Conservation (phyloP, 768 basidiomycete species). For the Hypsizygus marmoreus region DNA sequence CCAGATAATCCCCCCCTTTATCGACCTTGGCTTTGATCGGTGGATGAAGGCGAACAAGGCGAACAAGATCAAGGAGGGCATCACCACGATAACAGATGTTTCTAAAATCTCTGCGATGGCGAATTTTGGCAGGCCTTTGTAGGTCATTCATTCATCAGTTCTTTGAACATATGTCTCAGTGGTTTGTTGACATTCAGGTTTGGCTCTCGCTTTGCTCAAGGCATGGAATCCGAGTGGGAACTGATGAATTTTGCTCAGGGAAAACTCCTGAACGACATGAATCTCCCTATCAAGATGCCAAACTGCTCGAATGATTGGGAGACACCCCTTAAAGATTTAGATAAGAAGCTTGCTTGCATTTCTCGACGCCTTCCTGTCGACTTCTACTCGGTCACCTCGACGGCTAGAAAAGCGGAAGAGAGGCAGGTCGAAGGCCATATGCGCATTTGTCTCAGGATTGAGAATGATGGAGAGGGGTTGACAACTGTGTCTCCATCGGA, state of each 20-base stretch:
- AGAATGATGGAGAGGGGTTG: constrained; percentile 14
- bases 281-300: constrained; percentile 6
- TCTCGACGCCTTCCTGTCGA: constrained; percentile 27
- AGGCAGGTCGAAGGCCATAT: constrained; percentile 32
- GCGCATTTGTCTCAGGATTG: constrained; percentile 28
- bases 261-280: constrained; percentile 16
- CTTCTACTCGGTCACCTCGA: constrained; percentile 24
- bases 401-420: constrained; percentile 16
- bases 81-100: too few species aligned
- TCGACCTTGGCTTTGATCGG: constrained; percentile 25
- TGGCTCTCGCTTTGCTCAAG: neutral
- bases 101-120: constrained; percentile 16
- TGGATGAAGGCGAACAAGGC: constrained; percentile 7
- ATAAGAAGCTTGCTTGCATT: constrained; percentile 22
- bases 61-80: constrained; percentile 17
- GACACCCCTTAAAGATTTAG: neutral
- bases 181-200: constrained; percentile 1
- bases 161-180: neutral
- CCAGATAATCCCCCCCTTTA: constrained; percentile 13
- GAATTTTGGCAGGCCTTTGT: constrained; percentile 29
- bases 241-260: constrained; percentile 15
- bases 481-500: constrained; percentile 25
- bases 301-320: too few species aligned
- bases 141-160: constrained; percentile 5
- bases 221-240: constrained; percentile 5